Base-by-base conservation (phyloP, 257 asterid species). In the Echites panduratus region DNA sequence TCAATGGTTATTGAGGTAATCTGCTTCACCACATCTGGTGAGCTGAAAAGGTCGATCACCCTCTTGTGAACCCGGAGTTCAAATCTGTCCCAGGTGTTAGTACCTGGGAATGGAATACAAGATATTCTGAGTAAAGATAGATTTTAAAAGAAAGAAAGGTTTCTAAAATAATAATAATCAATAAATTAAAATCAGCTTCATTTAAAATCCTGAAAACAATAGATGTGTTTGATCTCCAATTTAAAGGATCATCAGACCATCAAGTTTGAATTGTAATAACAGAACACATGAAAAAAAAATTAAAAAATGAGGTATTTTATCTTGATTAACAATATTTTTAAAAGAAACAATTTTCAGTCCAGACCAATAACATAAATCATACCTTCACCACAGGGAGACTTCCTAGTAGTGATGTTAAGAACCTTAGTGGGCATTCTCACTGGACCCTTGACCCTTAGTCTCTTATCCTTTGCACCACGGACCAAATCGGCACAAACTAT, bases 351-450 rank as follows among this genome's bases (percentile, higher is more conserved):
- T 35, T 63, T 38, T 7, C n/a, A 61, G 10, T 29, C 6, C 0
- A 66, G 32, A 27, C 52, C 29, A 9, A 35, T 16, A 57, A 48
- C 12, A 32, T 20, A 50, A 57, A 71, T 3, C 75, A 29, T 82
- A 90, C 93, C 95, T 90, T 90, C 95, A 72, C 96, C 96, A 73
- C 96, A 90, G 10, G 96, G 95, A 72, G 95, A 82, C 81, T 90
- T 88, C 77, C 96, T 79, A n/a, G 96, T 87, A 17, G 96, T 90
- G 73, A 90, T 88, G 22, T 64, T 32, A 63, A 90, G 95, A 85
- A 83, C 89, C 87, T 90, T 90, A 41, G 95, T 90, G 3, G 96
- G 96, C 85, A 90, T 90, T 70, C 92, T 85, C 71, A 90, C 96
- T 1, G 95, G 96, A 54, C 96, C 96, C 87, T 90, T 88, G 5